Conservation (phyloP, 2,329 filamentous ascomycete genomes). For the Trichophyton simii region DNA sequence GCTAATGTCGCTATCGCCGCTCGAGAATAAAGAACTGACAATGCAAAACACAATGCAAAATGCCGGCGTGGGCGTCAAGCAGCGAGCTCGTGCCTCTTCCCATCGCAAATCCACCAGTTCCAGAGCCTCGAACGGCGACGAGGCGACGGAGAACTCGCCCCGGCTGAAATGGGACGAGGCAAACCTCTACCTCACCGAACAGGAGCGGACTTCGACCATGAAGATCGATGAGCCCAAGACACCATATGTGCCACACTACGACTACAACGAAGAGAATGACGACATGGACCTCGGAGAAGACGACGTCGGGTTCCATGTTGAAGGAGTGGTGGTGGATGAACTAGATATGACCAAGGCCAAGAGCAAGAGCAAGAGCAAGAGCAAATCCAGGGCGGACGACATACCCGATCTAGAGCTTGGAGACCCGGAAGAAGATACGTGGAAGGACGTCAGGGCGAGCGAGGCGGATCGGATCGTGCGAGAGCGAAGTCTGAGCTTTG, state of each 20-base stretch:
- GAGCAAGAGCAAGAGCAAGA: slow-evolving; percentile 4
- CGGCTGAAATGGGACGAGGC: slow-evolving; percentile 97
- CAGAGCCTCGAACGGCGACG: slow-evolving; percentile 32
- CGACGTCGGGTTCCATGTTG: slow-evolving; percentile 47
- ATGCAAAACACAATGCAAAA: slow-evolving; percentile 91
- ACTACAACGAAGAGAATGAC: slow-evolving; percentile 74
- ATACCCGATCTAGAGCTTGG: slow-evolving; percentile 88
- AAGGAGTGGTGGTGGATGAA: slow-evolving; percentile 58
- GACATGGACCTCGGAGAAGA: slow-evolving; percentile 38
- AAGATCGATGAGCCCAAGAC: slow-evolving; percentile 99
- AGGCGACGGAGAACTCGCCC: slow-evolving; percentile 48
- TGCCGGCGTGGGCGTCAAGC: slow-evolving; percentile 64
- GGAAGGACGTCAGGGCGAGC: slow-evolving; percentile 22
- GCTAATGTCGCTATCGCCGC: slow-evolving; percentile 19
- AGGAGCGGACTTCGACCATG: slow-evolving; percentile 91
- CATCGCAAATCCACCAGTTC: slow-evolving; percentile 55
- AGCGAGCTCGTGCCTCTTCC: slow-evolving; percentile 35
- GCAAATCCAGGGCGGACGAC: slow-evolving; percentile 37
- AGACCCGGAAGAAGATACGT: slow-evolving; percentile 60
- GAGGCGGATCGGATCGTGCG: slow-evolving; percentile 36
- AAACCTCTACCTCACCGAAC: slow-evolving; percentile 92
- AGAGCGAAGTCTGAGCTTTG: slow-evolving; percentile 30
- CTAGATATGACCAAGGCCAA: slow-evolving; percentile 41
- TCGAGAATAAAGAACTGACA: slow-evolving; percentile 68
- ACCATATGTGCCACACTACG: slow-evolving; percentile 84